Evolutionary conservation across 495 filamentous ascomycete species (phyloP), one percentile per base, ranked within the genome.

Genomic region (Aspergillus steynii): DNA sequence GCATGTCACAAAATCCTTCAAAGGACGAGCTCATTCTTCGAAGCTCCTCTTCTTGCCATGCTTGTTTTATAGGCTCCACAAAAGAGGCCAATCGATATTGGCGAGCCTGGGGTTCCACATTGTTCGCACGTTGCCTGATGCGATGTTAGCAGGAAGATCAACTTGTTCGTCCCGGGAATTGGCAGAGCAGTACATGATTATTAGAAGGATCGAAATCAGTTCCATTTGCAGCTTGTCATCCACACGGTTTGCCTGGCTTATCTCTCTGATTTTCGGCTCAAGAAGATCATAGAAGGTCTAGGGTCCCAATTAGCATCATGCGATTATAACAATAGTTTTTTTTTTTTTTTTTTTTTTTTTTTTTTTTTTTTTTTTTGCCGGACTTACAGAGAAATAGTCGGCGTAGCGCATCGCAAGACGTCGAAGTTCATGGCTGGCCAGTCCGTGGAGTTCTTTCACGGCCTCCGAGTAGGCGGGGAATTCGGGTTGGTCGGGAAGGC

Each of bases 321-420:
- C 25, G 48, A 29, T 26, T n/a, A 10, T 9, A 12, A 49, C 54
- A 49, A n/a, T 2, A 47, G 27, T 9, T 26, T 20, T 20, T 20
- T 20, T 20, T 20, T 20, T 20, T 20, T 20, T 20, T 20, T 20
- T 20, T 20, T 20, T 20, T 20, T 20, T 20, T 20, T 20, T n/a
- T 20, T 20, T 20, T 20, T 20, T 20, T 20, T 20, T 20, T 20
- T 20, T 20, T 20, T n/a, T 28, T 1, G 10, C 2, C 51, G 3
- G 14, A 28, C 85, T 73, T 68, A 88, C 85, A 56, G 94, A 79
- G 57, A 99, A 85, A 64, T 95, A 88, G 67, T 97, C 89, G 0
- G 96, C 86, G 82, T 97, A 97, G 58, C 90, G 91, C 64, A 90
- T 86, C 4, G 95, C 95, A 4, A 99, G 82, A 42, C 91, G 85